phyloP scores from a whole-genome alignment of 2,329 filamentous ascomycete genomes.

The Apiospora hydei region DNA sequence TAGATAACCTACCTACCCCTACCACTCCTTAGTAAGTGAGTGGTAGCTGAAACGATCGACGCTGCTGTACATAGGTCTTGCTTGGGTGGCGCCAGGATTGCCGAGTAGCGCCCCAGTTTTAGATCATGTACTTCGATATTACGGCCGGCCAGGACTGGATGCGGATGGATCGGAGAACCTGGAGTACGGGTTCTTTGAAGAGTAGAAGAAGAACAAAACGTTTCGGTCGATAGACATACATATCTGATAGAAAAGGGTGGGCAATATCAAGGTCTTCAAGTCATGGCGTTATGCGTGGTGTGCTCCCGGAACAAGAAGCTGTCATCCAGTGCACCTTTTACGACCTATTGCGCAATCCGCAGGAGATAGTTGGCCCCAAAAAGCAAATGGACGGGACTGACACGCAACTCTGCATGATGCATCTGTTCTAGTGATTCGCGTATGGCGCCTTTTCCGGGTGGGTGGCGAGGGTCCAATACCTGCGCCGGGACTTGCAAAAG shows the following conservation, averaged over 20 bases:
- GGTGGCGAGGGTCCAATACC: neutral
- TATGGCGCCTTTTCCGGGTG: neutral
- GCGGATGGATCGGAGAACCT: neutral
- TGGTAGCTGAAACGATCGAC: neutral
- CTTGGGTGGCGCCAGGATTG: neutral
- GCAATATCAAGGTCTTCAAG: neutral
- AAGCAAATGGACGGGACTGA: neutral
- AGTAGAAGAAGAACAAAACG: neutral
- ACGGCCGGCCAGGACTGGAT: neutral
- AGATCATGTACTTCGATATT: neutral
- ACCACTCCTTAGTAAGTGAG: too few species aligned
- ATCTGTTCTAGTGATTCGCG: neutral
- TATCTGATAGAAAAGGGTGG: neutral
- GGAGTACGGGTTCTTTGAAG: neutral
- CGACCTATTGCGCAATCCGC: neutral
- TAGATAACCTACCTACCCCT: neutral
- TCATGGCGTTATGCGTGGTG: neutral
- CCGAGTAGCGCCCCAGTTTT: neutral
- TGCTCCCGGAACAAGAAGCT: neutral
- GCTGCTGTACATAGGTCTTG: neutral
- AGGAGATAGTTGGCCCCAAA: neutral
- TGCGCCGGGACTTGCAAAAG: neutral
- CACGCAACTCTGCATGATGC: slow-evolving; percentile 6
- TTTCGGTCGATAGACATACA: neutral
- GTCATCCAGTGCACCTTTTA: neutral